phyloP scores from a whole-genome alignment of 1,139 yeast species.

The Geotrichum fermentans region DNA sequence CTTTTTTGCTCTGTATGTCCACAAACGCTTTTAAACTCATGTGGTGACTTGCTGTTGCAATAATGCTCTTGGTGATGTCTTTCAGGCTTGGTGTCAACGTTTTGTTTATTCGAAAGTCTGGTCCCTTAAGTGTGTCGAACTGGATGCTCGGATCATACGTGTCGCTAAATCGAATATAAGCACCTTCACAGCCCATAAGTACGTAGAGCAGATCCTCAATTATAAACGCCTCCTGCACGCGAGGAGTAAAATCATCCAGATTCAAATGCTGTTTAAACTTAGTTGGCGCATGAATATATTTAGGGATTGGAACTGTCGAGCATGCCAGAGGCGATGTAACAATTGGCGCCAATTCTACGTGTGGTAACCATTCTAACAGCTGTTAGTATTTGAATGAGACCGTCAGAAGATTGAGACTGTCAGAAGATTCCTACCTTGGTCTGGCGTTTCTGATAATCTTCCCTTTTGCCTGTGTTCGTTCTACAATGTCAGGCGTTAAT shows the following conservation, averaged over 20 bases:
- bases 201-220: conserved; percentile 66
- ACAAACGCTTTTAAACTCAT: conserved; percentile 52
- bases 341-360: conserved; percentile 21
- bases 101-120: conserved; percentile 68
- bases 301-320: conserved; percentile 25
- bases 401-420: too few relatives aligned
- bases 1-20: conserved; percentile 50
- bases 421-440: not conserved
- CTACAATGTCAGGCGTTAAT: not conserved
- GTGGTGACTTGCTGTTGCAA: conserved; percentile 60
- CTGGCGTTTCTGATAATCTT: not conserved
- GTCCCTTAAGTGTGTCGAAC: conserved; percentile 51
- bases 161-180: conserved; percentile 64
- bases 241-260: conserved; percentile 34
- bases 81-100: conserved; percentile 71
- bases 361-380: conserved; percentile 22
- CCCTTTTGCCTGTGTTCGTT: not conserved
- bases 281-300: conserved; percentile 20
- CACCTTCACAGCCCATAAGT: conserved; percentile 74
- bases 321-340: conserved; percentile 29
- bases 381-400: not conserved
- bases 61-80: conserved; percentile 61
- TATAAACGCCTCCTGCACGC: conserved; percentile 66
- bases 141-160: conserved; percentile 47
- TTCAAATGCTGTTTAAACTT: conserved; percentile 13